Evolutionary conservation across 345 rosid genomes (phyloP).

Genomic region (Pistacia vera): DNA sequence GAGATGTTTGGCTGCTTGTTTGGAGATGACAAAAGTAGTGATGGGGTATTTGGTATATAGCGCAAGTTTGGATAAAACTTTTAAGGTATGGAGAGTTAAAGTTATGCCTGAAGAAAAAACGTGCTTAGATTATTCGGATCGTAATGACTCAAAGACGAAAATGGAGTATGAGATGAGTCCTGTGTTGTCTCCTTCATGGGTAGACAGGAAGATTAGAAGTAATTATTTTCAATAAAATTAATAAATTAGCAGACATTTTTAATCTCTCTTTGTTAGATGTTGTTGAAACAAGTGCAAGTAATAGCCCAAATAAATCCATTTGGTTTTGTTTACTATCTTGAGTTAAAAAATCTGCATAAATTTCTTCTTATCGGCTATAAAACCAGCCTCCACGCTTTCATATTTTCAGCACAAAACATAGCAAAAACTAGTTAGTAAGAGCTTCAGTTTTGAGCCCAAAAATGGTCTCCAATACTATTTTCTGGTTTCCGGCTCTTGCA

Average conservation of each 20-base stretch:
- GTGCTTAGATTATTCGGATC: slow-evolving; percentile 23
- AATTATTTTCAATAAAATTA: slow-evolving; percentile 26
- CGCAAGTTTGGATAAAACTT: slow-evolving; percentile 53
- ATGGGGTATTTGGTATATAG: slow-evolving; percentile 54
- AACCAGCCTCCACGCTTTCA: too few species aligned
- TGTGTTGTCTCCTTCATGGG: slow-evolving; percentile 61
- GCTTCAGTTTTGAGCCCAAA: too few species aligned
- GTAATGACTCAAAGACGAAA: slow-evolving; percentile 15
- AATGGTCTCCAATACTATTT: too few species aligned
- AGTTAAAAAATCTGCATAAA: too few species aligned
- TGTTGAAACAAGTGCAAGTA: slow-evolving; percentile 1
- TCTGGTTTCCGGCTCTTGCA: too few species aligned
- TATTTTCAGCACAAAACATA: too few species aligned
- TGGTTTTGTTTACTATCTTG: too few species aligned
- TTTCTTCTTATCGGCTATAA: too few species aligned
- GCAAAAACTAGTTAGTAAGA: too few species aligned
- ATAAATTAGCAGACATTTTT: not conserved
- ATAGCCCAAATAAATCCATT: not conserved
- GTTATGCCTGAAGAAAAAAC: slow-evolving; percentile 37
- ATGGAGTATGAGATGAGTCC: slow-evolving; percentile 46
- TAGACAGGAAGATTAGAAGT: slow-evolving; percentile 43
- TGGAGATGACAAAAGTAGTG: slow-evolving; percentile 48
- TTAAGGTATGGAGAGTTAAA: slow-evolving; percentile 58
- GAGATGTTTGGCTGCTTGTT: slow-evolving; percentile 44
- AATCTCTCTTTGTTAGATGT: not conserved